Evolutionary conservation across 495 filamentous ascomycete genomes (phyloP).

Genomic region (Penicillium waksmanii): DNA sequence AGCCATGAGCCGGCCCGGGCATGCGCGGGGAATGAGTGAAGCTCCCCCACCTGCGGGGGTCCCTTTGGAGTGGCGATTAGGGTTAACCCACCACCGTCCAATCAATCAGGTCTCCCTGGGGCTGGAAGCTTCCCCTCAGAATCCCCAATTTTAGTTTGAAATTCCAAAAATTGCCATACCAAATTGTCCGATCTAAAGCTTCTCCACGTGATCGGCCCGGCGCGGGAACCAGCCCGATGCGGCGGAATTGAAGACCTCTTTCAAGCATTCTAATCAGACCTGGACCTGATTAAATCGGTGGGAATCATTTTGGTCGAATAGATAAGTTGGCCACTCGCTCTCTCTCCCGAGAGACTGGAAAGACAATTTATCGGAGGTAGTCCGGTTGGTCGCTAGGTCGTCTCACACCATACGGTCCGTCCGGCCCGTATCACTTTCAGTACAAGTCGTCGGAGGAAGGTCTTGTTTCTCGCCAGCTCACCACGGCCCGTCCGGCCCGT

Average conservation of each 20-base stretch:
- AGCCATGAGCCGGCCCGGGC: too few species aligned
- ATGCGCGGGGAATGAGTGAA: too few species aligned
- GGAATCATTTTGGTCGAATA: slow-evolving; percentile 1
- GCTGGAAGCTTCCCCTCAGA: background rate
- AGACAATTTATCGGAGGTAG: background rate
- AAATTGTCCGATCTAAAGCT: background rate
- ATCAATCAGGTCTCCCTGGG: too few species aligned
- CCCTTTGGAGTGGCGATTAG: too few species aligned
- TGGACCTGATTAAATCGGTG: background rate
- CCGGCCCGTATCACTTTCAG: too few species aligned
- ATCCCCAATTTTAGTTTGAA: too few species aligned
- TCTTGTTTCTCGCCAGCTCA: too few species aligned
- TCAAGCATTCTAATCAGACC: background rate
- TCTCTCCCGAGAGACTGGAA: background rate
- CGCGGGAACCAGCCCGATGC: slow-evolving; percentile 12
- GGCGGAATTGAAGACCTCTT: slow-evolving; percentile 6
- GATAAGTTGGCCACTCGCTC: background rate
- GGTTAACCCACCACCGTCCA: too few species aligned
- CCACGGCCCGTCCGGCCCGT: background rate
- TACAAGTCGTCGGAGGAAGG: too few species aligned
- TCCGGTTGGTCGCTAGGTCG: background rate
- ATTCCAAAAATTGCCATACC: background rate
- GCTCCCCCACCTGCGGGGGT: too few species aligned
- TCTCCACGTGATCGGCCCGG: slow-evolving; percentile 25
- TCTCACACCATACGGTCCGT: background rate